Evolutionary conservation across 306 rosid species (phyloP).

Genomic region (Coriaria nepalensis): DNA sequence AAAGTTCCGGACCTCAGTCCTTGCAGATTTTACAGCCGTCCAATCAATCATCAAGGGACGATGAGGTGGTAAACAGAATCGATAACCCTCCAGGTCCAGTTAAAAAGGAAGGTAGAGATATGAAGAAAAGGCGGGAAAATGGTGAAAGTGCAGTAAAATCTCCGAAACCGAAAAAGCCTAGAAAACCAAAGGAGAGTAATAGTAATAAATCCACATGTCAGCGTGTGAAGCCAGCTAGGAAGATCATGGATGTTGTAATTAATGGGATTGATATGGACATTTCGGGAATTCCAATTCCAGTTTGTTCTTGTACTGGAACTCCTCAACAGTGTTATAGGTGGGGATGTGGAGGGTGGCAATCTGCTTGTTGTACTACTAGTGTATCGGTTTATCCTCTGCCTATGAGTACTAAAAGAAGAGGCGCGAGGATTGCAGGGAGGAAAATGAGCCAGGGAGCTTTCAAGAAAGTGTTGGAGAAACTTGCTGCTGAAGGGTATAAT

Average conservation of each 20-base stretch:
- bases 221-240: constrained; percentile 64
- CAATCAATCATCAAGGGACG: constrained; percentile 35
- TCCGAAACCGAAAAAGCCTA: constrained; percentile 71
- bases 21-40: constrained; percentile 57
- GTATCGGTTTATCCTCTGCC: constrained; percentile 88
- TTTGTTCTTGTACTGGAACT: constrained; percentile 85
- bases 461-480: constrained; percentile 95
- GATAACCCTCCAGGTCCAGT: constrained; percentile 49
- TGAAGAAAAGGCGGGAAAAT: constrained; percentile 56
- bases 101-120: constrained; percentile 43
- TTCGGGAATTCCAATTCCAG: constrained; percentile 83
- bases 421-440: constrained; percentile 97
- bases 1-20: constrained; percentile 51
- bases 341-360: constrained; percentile 99
- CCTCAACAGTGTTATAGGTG: constrained; percentile 94
- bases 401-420: constrained; percentile 95
- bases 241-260: constrained; percentile 68
- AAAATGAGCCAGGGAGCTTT: constrained; percentile 99
- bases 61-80: constrained; percentile 26
- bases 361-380: constrained; percentile 91
- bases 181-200: constrained; percentile 63
- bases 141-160: constrained; percentile 42
- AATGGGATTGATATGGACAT: constrained; percentile 84
- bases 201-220: constrained; percentile 28
- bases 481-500: constrained; percentile 92